phyloP scores from a whole-genome alignment of 192 early-diverging fungal genomes.

The Coemansia asiatica region DNA sequence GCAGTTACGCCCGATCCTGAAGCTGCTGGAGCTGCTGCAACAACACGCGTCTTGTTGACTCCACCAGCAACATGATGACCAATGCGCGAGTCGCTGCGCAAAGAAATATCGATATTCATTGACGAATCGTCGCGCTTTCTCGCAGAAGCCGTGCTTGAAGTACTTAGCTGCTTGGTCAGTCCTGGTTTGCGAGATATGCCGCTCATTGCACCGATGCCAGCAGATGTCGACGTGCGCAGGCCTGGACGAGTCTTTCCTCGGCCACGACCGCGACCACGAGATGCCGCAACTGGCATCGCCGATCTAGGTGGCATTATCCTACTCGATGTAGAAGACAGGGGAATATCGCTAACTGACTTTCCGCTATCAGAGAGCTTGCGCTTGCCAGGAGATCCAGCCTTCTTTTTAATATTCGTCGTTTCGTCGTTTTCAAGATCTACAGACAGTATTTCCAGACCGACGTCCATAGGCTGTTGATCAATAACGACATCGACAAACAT shows the following conservation, averaged over 20 bases:
- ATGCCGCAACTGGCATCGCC: conserved; percentile 10
- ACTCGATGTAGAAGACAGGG: background rate
- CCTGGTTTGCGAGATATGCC: conserved; percentile 29
- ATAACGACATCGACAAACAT: conserved; percentile 37
- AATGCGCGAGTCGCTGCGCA: conserved; percentile 30
- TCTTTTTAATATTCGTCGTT: background rate
- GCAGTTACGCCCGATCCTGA: background rate
- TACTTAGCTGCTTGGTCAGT: conserved; percentile 13
- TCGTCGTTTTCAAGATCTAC: conserved; percentile 6
- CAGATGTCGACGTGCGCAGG: background rate
- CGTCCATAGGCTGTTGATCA: conserved; percentile 30
- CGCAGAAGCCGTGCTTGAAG: conserved; percentile 18
- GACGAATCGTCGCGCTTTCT: background rate
- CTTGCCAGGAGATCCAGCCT: conserved; percentile 18
- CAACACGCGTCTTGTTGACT: conserved; percentile 7
- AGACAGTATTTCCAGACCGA: conserved; percentile 14
- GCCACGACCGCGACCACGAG: conserved; percentile 19
- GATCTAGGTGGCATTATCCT: background rate
- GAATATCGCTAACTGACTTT: background rate
- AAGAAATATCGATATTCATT: background rate
- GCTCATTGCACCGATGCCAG: background rate
- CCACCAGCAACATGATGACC: conserved; percentile 6
- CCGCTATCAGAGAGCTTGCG: conserved; percentile 51
- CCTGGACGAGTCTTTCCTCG: conserved; percentile 12
- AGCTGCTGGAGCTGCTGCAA: background rate